These are phyloP conservation scores for Mortierella sp. DNA, from an alignment of 371 early-diverging fungal genomes.

Conservation along the genomic window DNA sequence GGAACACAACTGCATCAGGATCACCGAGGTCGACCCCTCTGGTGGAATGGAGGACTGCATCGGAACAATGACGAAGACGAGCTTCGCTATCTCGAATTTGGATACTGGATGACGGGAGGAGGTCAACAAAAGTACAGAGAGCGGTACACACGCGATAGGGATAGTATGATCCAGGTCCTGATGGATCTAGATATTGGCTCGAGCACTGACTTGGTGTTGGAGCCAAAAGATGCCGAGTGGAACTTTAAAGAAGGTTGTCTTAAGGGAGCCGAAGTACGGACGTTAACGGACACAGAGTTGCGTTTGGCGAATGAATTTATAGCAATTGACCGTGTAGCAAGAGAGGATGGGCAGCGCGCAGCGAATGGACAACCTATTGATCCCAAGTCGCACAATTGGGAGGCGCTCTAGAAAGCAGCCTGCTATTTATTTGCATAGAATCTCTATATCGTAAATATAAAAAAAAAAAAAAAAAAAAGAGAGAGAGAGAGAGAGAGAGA, in stretches of 20 bases:
- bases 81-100: constrained; percentile 51
- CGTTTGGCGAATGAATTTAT: constrained; percentile 29
- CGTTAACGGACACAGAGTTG: constrained; percentile 7
- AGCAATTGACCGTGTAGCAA: constrained; percentile 24
- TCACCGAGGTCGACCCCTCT: constrained; percentile 52
- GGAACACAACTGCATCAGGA: constrained; percentile 63
- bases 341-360: constrained; percentile 12
- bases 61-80: constrained; percentile 59
- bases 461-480: constrained; percentile 2
- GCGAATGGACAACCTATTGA: constrained; percentile 5
- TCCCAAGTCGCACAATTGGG: constrained; percentile 34
- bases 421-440: not conserved
- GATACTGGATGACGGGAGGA: constrained; percentile 25
- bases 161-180: constrained; percentile 6
- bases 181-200: constrained; percentile 12
- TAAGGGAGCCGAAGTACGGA: constrained; percentile 13
- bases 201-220: constrained; percentile 9
- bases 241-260: constrained; percentile 35
- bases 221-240: constrained; percentile 26
- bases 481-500: not conserved
- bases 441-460: constrained; percentile 2
- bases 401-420: constrained; percentile 1
- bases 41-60: constrained; percentile 65
- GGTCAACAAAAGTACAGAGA: constrained; percentile 21
- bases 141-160: constrained; percentile 6